A percentile compares a stretch with the other conserved stretches of the same genome.
These are phyloP conservation scores for Solanum neorickii DNA, from an alignment of 257 asterid species.

Conservation along the genomic window DNA sequence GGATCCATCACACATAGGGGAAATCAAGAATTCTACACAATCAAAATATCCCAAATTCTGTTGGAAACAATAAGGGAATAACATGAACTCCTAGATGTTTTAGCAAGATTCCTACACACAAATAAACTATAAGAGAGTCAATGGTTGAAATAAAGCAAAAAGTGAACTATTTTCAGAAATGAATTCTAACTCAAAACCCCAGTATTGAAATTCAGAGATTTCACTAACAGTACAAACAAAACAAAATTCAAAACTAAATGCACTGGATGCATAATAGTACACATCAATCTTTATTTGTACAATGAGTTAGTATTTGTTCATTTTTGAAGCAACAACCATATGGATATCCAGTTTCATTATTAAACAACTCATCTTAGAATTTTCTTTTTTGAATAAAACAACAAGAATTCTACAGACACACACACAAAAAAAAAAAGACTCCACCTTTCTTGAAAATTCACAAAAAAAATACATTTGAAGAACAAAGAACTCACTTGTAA, in stretches of 20 bases:
- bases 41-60: background rate
- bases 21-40: background rate
- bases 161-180: background rate
- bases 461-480: conserved; percentile 1
- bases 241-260: background rate
- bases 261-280: background rate
- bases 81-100: background rate
- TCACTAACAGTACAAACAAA: background rate
- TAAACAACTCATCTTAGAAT: conserved; percentile 20
- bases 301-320: conserved; percentile 15
- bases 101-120: background rate
- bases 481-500: conserved; percentile 76
- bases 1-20: background rate
- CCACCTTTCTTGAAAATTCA: background rate
- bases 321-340: conserved; percentile 16
- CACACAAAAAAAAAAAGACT: conserved; percentile 8
- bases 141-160: background rate
- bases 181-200: background rate
- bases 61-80: background rate
- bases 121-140: conserved; percentile 4
- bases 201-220: conserved; percentile 3
- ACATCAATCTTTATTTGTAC: conserved; percentile 15
- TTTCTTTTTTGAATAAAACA: background rate
- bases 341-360: conserved; percentile 9
- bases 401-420: conserved; percentile 1